Percentiles rank a stretch among this genome's conserved stretches.
Conservation (phyloP, 2,329 filamentous ascomycete genomes). For the Macrophomina tecta region DNA sequence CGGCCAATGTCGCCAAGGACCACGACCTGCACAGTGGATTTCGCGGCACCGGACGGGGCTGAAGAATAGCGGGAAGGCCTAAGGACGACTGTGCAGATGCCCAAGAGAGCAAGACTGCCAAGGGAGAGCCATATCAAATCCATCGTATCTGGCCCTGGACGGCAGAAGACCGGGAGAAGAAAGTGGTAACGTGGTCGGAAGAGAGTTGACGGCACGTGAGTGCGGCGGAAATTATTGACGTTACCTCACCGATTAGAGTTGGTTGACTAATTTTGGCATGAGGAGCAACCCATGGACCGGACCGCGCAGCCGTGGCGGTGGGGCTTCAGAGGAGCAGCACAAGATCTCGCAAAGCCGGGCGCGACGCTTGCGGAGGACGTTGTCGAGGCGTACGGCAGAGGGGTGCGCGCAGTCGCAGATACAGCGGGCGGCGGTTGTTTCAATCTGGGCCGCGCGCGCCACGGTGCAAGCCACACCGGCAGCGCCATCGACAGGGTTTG, state of each 20-base stretch:
- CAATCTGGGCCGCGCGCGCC: conserved; percentile 16
- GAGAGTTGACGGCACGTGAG: conserved; percentile 16
- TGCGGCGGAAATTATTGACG: conserved; percentile 2
- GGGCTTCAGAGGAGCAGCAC: neutral
- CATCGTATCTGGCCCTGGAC: conserved; percentile 5
- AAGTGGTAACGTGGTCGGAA: conserved; percentile 18
- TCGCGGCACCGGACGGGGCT: neutral
- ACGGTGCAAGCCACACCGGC: conserved; percentile 7
- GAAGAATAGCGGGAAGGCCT: conserved; percentile 35
- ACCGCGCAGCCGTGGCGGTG: neutral
- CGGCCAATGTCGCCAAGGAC: conserved; percentile 95
- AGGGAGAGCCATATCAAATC: conserved; percentile 44
- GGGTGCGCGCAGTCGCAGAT: neutral
- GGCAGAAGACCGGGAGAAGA: neutral
- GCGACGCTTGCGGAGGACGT: neutral
- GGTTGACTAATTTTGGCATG: conserved; percentile 4
- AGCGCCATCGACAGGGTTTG: neutral
- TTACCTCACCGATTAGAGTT: conserved; percentile 7
- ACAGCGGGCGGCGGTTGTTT: conserved; percentile 11
- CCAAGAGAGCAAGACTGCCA: conserved; percentile 51
- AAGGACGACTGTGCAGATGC: conserved; percentile 58
- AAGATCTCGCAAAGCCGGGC: neutral
- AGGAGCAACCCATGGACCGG: neutral
- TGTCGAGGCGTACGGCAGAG: neutral
- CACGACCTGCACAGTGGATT: conserved; percentile 73